Evolutionary conservation across 75 land plant species (phyloP).

Genomic region (Pseudotsuga menziesii): DNA sequence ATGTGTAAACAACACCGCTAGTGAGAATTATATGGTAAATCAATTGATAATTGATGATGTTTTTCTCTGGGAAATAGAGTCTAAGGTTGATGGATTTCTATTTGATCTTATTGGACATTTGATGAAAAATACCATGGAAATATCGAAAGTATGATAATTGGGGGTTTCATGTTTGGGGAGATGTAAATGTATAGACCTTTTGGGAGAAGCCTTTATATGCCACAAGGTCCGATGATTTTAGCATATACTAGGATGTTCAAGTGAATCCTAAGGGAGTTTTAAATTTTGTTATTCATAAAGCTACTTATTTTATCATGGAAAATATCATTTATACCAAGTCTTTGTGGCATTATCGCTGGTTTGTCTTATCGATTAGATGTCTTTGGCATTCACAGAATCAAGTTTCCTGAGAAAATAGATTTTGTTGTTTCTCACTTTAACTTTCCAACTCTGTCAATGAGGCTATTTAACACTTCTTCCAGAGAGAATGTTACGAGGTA

Average conservation of each 20-base stretch:
- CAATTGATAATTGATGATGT: conserved; percentile 90
- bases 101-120: conserved; percentile 99
- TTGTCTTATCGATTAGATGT: conserved; percentile 66
- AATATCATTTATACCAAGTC: conserved; percentile 78
- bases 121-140: conserved; percentile 99
- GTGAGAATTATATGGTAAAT: conserved; percentile 93
- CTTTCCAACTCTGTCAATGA: no score
- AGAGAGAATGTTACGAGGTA: no score
- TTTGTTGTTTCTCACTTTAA: no score
- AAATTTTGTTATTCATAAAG: no score
- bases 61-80: conserved; percentile 65
- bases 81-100: conserved; percentile 99
- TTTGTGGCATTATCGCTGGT: conserved; percentile 90
- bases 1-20: conserved; percentile 87
- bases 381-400: conserved; percentile 63
- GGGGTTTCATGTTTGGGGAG: no score
- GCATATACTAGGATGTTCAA: no score
- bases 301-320: conserved; percentile 84
- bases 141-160: no score
- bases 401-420: conserved; percentile 12
- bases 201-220: no score
- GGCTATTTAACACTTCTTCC: no score
- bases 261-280: no score
- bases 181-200: no score
- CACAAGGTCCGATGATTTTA: no score